Evolutionary conservation across 2,329 filamentous ascomycete genomes (phyloP), one percentile per base, ranked within the genome.

Genomic region (Aspergillus brunneoviolaceus): DNA sequence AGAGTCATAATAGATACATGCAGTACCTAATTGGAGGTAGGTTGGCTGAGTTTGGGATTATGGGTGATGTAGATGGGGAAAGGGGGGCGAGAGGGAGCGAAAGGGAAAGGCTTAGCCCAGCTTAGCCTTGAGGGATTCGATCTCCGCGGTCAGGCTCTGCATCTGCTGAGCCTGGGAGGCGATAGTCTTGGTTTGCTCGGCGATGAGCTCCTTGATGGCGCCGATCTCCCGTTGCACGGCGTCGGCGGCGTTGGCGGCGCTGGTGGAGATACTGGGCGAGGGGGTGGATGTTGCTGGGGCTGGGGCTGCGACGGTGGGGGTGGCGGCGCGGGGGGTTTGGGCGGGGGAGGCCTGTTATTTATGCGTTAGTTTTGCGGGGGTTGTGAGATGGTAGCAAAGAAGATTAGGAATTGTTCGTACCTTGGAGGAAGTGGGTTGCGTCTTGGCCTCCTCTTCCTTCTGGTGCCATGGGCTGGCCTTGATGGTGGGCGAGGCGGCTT

Each of bases 91-190:
- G 33, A 35, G 12, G 33, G 35, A 49, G 27, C 7, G 2, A 49
- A 11, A 54, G 23, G 33, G 58, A 16, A 54, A 57, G 65, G 63
- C 65, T 45, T 71, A 77, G 59, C 84, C 85, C 60, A 93, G 82
- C 75, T 87, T 89, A 76, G 86, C 86, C 84, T 96, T 96, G 67
- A 97, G 82, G 16, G 85, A 84, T 72, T 95, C 91, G 14, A 96
- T 88, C 75, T 96, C 91, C 31, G 80, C 77, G 2, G 89, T 85
- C 51, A 96, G 79, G 29, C 82, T 81, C 53, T 82, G 82, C 67
- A 96, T 92, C 74, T 92, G 88, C 71, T 90, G 84, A 53, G 85
- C 89, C 77, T 96, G 90, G n/a, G 85, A 82, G 63, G 82, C 86
- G 71, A 96, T 90, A 65, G 92, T 86, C 79, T 85, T 86, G 58